Percentiles rank a stretch among this genome's conserved stretches.
These are phyloP conservation scores for Skeletonema menzelii DNA, from an alignment of 108 stramenopile species.

Conservation along the genomic window DNA sequence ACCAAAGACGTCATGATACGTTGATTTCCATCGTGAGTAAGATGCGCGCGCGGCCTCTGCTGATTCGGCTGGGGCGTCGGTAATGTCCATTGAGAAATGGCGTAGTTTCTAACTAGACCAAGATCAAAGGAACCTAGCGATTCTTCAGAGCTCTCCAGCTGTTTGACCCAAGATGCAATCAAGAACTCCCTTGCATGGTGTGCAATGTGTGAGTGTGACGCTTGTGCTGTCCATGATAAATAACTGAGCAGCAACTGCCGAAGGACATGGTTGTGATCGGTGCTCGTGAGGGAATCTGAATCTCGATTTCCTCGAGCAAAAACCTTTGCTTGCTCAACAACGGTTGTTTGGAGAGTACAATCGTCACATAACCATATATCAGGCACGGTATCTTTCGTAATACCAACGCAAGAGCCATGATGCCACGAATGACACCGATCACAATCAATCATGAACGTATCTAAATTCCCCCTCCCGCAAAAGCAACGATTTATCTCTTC, in stretches of 20 bases:
- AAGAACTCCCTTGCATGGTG: constrained; percentile 57
- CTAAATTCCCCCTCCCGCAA: constrained; percentile 56
- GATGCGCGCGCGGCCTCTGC: constrained; percentile 4
- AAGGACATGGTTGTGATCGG: constrained; percentile 54
- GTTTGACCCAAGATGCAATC: constrained; percentile 77
- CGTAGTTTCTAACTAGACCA: constrained; percentile 35
- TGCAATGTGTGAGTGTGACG: constrained; percentile 40
- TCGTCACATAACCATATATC: constrained; percentile 83
- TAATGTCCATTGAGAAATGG: constrained; percentile 53
- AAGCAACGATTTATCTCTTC: constrained; percentile 68
- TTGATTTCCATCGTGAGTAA: constrained; percentile 70
- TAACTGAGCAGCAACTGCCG: constrained; percentile 71
- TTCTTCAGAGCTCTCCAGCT: constrained; percentile 17
- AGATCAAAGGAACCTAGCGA: constrained; percentile 37
- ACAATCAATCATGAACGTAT: constrained; percentile 86
- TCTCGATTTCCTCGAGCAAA: constrained; percentile 28
- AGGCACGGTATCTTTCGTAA: constrained; percentile 63
- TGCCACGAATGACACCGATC: constrained; percentile 82
- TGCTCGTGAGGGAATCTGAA: constrained; percentile 8
- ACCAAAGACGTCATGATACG: constrained; percentile 65
- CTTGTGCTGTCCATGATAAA: constrained; percentile 36
- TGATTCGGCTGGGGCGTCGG: constrained; percentile 19
- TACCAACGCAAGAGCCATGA: constrained; percentile 75
- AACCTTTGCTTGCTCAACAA: constrained; percentile 45
- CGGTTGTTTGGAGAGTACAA: constrained; percentile 67